These are phyloP conservation scores for Fusarium sp. DNA, from an alignment of 2,329 filamentous ascomycete genomes.

Conservation along the genomic window DNA sequence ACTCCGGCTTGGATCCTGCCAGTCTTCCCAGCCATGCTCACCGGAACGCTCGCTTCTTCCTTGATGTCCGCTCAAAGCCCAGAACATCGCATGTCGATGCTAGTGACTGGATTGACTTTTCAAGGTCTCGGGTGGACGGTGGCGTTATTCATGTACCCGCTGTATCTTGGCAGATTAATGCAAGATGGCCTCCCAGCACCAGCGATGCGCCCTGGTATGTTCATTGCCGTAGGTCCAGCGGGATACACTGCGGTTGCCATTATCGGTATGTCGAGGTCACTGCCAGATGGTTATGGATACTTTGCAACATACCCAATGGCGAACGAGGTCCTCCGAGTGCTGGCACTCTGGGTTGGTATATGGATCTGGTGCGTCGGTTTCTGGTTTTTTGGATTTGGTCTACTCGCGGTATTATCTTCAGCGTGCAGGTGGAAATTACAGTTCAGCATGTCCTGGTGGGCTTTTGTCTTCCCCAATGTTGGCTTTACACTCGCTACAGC, in stretches of 20 bases:
- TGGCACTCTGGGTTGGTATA: conserved; percentile 45
- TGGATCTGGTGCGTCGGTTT: conserved; percentile 49
- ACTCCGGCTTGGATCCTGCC: conserved; percentile 50
- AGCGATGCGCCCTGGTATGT: conserved; percentile 48
- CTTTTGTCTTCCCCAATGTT: conserved; percentile 49
- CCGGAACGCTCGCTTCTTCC: conserved; percentile 44
- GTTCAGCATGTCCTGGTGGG: conserved; percentile 49
- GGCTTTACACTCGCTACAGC: conserved; percentile 46
- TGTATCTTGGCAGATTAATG: conserved; percentile 48
- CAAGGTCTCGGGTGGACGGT: conserved; percentile 49
- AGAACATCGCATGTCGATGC: conserved; percentile 45
- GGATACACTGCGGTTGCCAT: conserved; percentile 47
- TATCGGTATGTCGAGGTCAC: conserved; percentile 45
- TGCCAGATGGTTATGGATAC: conserved; percentile 46
- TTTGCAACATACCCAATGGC: conserved; percentile 46
- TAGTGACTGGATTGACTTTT: conserved; percentile 46
- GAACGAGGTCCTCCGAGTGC: conserved; percentile 41
- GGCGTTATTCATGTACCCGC: conserved; percentile 42
- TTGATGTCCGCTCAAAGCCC: conserved; percentile 46
- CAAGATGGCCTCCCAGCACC: conserved; percentile 47
- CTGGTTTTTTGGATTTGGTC: conserved; percentile 48
- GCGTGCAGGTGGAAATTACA: conserved; percentile 33
- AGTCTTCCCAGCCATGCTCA: conserved; percentile 50
- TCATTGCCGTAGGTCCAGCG: conserved; percentile 45
- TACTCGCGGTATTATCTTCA: conserved; percentile 40